Evolutionary conservation across 2,329 filamentous ascomycete genomes (phyloP), one percentile per base, ranked within the genome.

Genomic region (Hypomyces perniciosus): DNA sequence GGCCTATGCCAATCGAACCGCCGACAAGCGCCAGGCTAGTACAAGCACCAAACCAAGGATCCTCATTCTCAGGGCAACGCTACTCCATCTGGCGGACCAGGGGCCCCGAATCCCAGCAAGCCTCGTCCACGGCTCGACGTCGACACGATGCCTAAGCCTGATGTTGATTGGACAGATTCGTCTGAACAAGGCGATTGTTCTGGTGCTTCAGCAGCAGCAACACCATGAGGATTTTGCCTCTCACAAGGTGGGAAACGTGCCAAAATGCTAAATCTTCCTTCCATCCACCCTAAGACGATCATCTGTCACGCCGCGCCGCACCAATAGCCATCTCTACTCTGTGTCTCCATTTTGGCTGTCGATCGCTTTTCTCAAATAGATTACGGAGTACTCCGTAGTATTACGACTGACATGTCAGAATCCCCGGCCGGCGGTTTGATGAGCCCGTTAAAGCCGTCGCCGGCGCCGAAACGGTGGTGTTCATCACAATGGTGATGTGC

Each of bases 121-220:
- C 48, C 35, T n/a, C 35, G 20, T 12, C 20, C 12, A 12, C n/a
- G 12, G 20, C 20, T 38, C 10, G 10, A 12, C n/a, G 35, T 50
- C 35, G 35, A 33, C 48, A 42, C 27, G 42, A 29, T 33, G 35
- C 10, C 48, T 31, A 34, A 37, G 37, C 30, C 35, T 35, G n/a
- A 42, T 10, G 30, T 39, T 50, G 48, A 50, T 50, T 51, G 44
- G 44, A 13, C 33, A 26, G 40, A 20, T 20, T 20, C 20, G 20
- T 20, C 20, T 20, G 20, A 20, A 20, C 20, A 20, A 20, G 20
- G 20, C 37, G 12, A 34, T 10, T 38, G 35, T n/a, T 20, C n/a
- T 38, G 12, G 35, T 20, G n/a, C 12, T 20, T 38, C 20, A 12
- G 35, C n/a, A 38, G 35, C 35, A 38, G 35, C 35, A 38, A 38